Percentiles rank a stretch among this genome's conserved stretches.
Evolutionary conservation across 371 early-diverging fungal species (phyloP).

Genomic region (Circinella minor): DNA sequence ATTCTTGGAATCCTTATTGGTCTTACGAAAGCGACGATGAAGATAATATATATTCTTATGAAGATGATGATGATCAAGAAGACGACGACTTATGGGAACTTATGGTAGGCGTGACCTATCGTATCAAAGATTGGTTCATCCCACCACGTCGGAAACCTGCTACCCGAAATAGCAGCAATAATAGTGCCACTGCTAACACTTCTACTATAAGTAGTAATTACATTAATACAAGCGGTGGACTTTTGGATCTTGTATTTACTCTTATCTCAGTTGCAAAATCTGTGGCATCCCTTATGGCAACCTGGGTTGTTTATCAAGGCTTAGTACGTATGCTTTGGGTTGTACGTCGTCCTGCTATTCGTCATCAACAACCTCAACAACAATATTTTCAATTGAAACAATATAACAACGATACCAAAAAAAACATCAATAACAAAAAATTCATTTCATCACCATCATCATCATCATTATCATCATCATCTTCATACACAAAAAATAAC

Average conservation of each 20-base stretch:
- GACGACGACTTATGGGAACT: slow-evolving; percentile 20
- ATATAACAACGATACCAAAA: no score
- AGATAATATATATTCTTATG: slow-evolving; percentile 1
- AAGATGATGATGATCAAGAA: slow-evolving; percentile 9
- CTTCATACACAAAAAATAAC: no score
- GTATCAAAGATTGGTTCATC: slow-evolving; percentile 3
- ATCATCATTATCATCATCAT: no score
- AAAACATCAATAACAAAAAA: no score
- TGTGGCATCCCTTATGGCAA: slow-evolving; percentile 19
- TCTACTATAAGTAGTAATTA: neutral
- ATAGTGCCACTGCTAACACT: no score
- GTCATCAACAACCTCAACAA: neutral
- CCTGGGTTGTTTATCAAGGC: slow-evolving; percentile 27
- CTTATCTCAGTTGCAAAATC: slow-evolving; percentile 19
- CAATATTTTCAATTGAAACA: neutral
- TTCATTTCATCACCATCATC: no score
- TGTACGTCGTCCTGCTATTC: slow-evolving; percentile 3
- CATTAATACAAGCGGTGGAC: slow-evolving; percentile 4
- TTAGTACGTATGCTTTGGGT: slow-evolving; percentile 14
- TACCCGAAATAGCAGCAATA: no score
- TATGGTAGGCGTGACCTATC: slow-evolving; percentile 3
- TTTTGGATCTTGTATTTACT: slow-evolving; percentile 7
- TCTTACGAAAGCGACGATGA: neutral
- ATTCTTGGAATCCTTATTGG: slow-evolving; percentile 15
- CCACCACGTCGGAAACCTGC: neutral